Conservation (phyloP, 2,329 filamentous ascomycete genomes). For the Lecanicillium sp. region DNA sequence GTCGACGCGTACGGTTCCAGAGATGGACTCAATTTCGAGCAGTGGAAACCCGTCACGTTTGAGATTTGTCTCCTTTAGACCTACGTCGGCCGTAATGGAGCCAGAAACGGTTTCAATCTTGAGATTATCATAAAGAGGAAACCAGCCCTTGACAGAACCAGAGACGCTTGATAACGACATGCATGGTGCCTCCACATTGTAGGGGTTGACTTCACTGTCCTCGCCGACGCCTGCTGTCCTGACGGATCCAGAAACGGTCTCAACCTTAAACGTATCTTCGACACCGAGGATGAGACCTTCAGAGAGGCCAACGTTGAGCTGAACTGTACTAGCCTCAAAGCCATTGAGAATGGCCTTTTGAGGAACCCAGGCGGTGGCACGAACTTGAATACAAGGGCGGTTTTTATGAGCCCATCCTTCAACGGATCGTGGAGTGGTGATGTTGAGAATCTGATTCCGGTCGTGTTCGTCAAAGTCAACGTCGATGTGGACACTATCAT, state of each 20-base stretch:
- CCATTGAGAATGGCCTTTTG: conserved; percentile 25
- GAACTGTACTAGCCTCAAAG: conserved; percentile 26
- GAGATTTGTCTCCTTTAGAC: conserved; percentile 28
- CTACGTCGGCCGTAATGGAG: conserved; percentile 29
- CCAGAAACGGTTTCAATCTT: conserved; percentile 36
- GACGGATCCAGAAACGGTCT: conserved; percentile 30
- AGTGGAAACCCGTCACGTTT: conserved; percentile 28
- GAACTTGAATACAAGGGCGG: conserved; percentile 39
- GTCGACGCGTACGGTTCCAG: conserved; percentile 31
- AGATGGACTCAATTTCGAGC: conserved; percentile 32
- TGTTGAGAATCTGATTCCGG: conserved; percentile 25
- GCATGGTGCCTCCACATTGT: conserved; percentile 32
- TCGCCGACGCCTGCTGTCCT: conserved; percentile 19
- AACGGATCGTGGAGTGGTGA: conserved; percentile 29
- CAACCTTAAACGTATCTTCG: conserved; percentile 19
- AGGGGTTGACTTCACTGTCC: conserved; percentile 21
- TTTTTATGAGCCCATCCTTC: conserved; percentile 15
- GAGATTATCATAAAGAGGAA: conserved; percentile 42
- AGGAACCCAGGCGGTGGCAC: conserved; percentile 38
- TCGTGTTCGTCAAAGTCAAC: conserved; percentile 21
- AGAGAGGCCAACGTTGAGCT: conserved; percentile 31
- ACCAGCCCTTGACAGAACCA: conserved; percentile 37
- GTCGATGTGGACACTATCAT: conserved; percentile 28
- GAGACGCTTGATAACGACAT: conserved; percentile 34
- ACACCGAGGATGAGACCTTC: conserved; percentile 30